Conservation (phyloP, 2,329 filamentous ascomycete genomes). For the Phialophora verrucosa region DNA sequence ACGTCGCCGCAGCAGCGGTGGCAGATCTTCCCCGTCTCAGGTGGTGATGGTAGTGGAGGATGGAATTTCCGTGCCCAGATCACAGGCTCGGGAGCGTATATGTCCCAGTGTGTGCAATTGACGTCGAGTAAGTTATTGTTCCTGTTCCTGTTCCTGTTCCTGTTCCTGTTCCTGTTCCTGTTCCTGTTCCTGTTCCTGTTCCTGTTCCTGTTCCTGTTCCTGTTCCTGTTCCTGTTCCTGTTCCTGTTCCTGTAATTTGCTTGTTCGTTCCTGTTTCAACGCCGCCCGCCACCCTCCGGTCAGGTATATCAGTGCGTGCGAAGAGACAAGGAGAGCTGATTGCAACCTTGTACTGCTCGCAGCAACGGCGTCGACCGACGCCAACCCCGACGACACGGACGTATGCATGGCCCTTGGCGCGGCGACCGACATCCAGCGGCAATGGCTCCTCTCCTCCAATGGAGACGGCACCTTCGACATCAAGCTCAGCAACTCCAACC, state of each 20-base stretch:
- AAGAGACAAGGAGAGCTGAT: background rate
- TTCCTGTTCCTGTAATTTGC: background rate
- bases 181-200: no score
- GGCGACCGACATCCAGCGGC: constrained; percentile 5
- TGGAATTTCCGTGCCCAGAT: constrained; percentile 11
- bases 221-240: no score
- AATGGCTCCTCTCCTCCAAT: constrained; percentile 6
- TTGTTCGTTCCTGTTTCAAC: background rate
- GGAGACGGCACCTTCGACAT: constrained; percentile 10
- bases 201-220: no score
- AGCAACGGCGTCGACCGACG: constrained; percentile 2
- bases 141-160: no score
- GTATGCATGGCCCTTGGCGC: constrained; percentile 8
- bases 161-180: no score
- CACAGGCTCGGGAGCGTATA: constrained; percentile 9
- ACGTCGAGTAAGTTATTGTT: background rate
- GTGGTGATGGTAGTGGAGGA: background rate
- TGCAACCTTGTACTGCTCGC: background rate
- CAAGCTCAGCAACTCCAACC: constrained; percentile 5
- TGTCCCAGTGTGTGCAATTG: background rate
- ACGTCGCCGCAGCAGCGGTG: constrained; percentile 8
- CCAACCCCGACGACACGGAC: background rate
- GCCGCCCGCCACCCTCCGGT: no score
- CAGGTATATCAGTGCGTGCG: background rate
- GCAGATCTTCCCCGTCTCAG: constrained; percentile 8